Percentiles rank a stretch among this genome's conserved stretches.
Evolutionary conservation across 2,329 filamentous ascomycete genomes (phyloP).

Genomic region (Alternaria dauci): DNA sequence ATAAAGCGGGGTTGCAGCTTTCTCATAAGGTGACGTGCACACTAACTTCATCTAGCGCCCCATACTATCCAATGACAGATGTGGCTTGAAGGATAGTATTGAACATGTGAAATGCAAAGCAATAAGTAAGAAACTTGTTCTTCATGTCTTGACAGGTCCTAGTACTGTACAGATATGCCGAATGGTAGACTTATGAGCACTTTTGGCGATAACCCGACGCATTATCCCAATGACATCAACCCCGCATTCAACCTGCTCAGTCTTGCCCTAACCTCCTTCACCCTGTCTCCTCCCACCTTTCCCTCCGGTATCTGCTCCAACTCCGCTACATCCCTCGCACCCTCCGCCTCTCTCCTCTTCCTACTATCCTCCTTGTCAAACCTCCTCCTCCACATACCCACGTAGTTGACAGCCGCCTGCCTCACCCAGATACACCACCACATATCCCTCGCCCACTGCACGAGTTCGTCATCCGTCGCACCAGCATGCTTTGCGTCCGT

Average conservation of each 20-base stretch:
- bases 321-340: too few species aligned
- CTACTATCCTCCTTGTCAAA: slow-evolving; percentile 30
- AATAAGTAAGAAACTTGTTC: accelerated
- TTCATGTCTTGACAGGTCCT: accelerated
- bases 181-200: too few species aligned
- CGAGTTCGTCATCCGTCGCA: slow-evolving; percentile 21
- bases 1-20: neutral
- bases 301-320: neutral
- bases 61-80: too few species aligned
- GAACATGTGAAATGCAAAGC: too few species aligned
- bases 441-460: slow-evolving; percentile 29
- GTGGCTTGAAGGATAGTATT: too few species aligned
- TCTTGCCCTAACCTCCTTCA: neutral
- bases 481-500: slow-evolving; percentile 20
- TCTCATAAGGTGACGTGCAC: neutral
- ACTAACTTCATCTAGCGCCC: too few species aligned
- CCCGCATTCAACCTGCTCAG: neutral
- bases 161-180: accelerated
- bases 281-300: neutral
- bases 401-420: slow-evolving; percentile 32
- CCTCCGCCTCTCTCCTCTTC: too few species aligned
- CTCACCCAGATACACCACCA: slow-evolving; percentile 39
- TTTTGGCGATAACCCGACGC: too few species aligned
- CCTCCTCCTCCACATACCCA: slow-evolving; percentile 34
- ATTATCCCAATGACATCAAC: neutral